These are phyloP conservation scores for Podaxis rugospora DNA, from an alignment of 768 basidiomycete species.

Conservation along the genomic window DNA sequence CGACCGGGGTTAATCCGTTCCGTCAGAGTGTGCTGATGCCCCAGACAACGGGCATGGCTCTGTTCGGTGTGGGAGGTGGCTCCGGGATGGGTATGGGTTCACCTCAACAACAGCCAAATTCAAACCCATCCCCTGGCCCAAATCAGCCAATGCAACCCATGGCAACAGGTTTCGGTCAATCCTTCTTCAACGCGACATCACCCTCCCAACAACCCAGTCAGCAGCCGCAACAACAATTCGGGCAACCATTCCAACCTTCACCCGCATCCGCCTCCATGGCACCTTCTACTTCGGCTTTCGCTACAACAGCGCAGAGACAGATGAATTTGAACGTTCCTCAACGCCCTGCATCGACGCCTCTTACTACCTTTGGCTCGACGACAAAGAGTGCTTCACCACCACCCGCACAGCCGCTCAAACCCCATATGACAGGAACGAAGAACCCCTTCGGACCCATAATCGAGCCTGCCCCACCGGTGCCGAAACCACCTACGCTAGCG, in stretches of 20 bases:
- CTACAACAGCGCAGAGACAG: slow-evolving; percentile 14
- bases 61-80: slow-evolving; percentile 26
- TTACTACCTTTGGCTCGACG: slow-evolving; percentile 34
- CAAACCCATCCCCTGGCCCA: slow-evolving; percentile 10
- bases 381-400: slow-evolving; percentile 34
- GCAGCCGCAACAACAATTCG: not conserved
- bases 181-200: slow-evolving; percentile 2
- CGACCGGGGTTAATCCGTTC: slow-evolving; percentile 78
- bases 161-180: not conserved
- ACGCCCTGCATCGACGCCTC: slow-evolving; percentile 73
- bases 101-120: slow-evolving; percentile 16
- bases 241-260: slow-evolving; percentile 3
- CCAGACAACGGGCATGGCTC: slow-evolving; percentile 55
- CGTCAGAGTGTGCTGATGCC: slow-evolving; percentile 71
- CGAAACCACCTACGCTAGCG: slow-evolving; percentile 76
- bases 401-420: slow-evolving; percentile 59
- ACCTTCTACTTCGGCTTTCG: slow-evolving; percentile 21
- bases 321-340: slow-evolving; percentile 33
- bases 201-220: slow-evolving; percentile 1
- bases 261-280: slow-evolving; percentile 3
- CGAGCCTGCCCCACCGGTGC: slow-evolving; percentile 58
- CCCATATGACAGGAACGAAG: slow-evolving; percentile 90
- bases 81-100: slow-evolving; percentile 14
- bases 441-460: slow-evolving; percentile 90
- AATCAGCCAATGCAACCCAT: not conserved